A percentile compares a stretch with the other conserved stretches of the same genome.
Evolutionary conservation across 2,329 filamentous ascomycete species (phyloP).

Genomic region (Trematosphaeria pertusa): DNA sequence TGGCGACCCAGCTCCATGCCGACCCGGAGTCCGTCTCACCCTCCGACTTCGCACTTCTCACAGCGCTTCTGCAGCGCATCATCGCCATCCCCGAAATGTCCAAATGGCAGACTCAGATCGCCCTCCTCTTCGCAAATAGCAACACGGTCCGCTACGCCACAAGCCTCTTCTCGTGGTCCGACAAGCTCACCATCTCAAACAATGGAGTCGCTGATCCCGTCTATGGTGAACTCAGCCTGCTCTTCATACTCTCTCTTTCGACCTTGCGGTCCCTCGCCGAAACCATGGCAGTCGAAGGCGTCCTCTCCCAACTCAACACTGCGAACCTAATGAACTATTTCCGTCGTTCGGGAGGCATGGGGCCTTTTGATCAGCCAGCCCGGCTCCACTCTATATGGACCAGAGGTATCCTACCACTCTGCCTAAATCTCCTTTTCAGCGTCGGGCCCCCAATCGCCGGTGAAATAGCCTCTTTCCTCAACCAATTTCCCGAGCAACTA

Average conservation of each 20-base stretch:
- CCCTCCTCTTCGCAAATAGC: slow-evolving; percentile 61
- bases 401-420: slow-evolving; percentile 83
- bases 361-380: slow-evolving; percentile 77
- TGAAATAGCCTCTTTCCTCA: slow-evolving; percentile 86
- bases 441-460: slow-evolving; percentile 82
- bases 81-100: slow-evolving; percentile 78
- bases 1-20: slow-evolving; percentile 84
- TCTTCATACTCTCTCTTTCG: slow-evolving; percentile 88
- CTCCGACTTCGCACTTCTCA: slow-evolving; percentile 85
- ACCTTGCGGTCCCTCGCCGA: slow-evolving; percentile 82
- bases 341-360: slow-evolving; percentile 70
- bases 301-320: slow-evolving; percentile 79
- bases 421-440: slow-evolving; percentile 84
- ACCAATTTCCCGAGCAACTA: slow-evolving; percentile 84
- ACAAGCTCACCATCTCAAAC: slow-evolving; percentile 70
- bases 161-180: slow-evolving; percentile 92
- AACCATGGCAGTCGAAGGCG: slow-evolving; percentile 84
- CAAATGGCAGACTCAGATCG: slow-evolving; percentile 62
- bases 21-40: slow-evolving; percentile 69
- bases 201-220: slow-evolving; percentile 76
- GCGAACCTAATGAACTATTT: slow-evolving; percentile 82
- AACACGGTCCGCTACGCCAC: slow-evolving; percentile 81
- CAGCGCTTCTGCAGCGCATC: slow-evolving; percentile 84
- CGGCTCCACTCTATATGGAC: slow-evolving; percentile 91
- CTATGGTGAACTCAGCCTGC: slow-evolving; percentile 89